Evolutionary conservation across 2,329 filamentous ascomycete genomes (phyloP).

Genomic region (Rhynchosporium agropyri): DNA sequence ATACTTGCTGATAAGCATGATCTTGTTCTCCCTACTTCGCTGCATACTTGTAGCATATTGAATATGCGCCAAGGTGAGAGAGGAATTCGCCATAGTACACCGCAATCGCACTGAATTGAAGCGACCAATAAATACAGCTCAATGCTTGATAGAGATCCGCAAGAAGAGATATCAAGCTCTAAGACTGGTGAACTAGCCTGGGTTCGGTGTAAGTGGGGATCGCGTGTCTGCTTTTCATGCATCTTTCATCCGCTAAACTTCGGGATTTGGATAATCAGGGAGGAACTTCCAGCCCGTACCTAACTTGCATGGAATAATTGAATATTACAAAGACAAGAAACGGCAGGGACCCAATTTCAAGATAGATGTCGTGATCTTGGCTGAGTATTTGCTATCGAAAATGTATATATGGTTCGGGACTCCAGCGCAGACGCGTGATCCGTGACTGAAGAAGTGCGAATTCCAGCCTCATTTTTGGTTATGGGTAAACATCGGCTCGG

Average conservation of each 20-base stretch:
- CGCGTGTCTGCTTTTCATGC: neutral
- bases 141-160: neutral
- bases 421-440: too few relatives aligned
- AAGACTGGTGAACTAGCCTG: neutral
- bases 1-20: neutral
- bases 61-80: neutral
- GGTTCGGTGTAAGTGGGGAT: neutral
- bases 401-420: too few relatives aligned
- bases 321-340: neutral
- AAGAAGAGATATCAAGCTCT: neutral
- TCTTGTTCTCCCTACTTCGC: neutral
- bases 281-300: neutral
- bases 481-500: too few relatives aligned
- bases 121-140: neutral
- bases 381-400: neutral
- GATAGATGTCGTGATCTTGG: neutral
- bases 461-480: too few relatives aligned
- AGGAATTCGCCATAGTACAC: neutral
- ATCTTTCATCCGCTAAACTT: neutral
- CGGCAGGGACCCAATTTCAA: neutral
- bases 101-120: neutral
- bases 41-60: neutral
- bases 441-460: too few relatives aligned
- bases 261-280: neutral
- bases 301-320: neutral